phyloP scores from a whole-genome alignment of 2,329 filamentous ascomycete species.

The Trichoderma endophyticum region DNA sequence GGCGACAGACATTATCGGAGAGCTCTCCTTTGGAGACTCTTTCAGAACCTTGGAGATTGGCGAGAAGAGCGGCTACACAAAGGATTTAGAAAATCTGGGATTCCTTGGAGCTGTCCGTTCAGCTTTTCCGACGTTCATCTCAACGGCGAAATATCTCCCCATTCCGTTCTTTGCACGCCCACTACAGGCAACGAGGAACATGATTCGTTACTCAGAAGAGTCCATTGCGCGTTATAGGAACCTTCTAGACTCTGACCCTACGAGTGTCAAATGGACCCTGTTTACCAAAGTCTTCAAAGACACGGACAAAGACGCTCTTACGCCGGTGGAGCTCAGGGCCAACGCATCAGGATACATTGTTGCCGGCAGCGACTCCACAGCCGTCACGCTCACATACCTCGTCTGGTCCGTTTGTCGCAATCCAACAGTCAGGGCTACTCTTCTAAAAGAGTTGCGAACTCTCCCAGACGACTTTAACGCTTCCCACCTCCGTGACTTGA shows the following conservation, averaged over 20 bases:
- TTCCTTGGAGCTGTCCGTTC: conserved; percentile 39
- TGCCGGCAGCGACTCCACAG: conserved; percentile 52
- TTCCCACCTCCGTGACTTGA: neutral
- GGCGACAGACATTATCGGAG: conserved; percentile 52
- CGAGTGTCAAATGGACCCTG: conserved; percentile 30
- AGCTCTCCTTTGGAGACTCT: conserved; percentile 54
- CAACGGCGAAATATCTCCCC: neutral
- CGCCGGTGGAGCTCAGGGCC: conserved; percentile 33
- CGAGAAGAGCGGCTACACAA: neutral
- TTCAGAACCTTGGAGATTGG: conserved; percentile 44
- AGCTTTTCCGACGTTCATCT: neutral
- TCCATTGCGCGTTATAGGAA: conserved; percentile 30
- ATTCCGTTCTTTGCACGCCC: neutral
- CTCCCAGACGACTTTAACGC: conserved; percentile 26
- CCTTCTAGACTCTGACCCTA: conserved; percentile 23
- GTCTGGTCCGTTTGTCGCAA: conserved; percentile 38
- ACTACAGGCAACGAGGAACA: conserved; percentile 23
- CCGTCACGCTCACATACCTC: conserved; percentile 47
- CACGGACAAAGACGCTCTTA: conserved; percentile 29
- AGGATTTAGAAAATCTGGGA: conserved; percentile 38
- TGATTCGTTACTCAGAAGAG: conserved; percentile 27
- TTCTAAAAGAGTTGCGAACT: conserved; percentile 36
- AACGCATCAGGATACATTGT: conserved; percentile 46
- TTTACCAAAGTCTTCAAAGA: conserved; percentile 39
- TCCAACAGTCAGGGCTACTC: conserved; percentile 28